Conservation (phyloP, 2,329 filamentous ascomycete species). For the Fonsecaea nubica region DNA sequence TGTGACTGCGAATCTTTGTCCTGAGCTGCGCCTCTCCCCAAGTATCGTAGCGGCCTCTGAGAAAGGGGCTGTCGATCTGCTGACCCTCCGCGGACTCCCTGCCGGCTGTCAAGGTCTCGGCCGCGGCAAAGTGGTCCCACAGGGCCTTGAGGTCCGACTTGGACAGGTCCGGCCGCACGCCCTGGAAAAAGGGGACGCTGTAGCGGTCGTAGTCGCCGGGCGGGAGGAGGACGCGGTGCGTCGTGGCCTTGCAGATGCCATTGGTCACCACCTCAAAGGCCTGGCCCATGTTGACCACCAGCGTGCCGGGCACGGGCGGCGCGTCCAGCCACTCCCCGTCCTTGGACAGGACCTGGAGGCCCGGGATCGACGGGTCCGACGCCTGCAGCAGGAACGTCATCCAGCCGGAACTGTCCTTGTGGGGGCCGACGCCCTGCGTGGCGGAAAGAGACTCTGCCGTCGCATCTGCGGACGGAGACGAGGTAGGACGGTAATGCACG, state of each 20-base stretch:
- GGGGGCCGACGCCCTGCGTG: conserved; percentile 52
- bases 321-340: conserved; percentile 55
- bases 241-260: conserved; percentile 52
- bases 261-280: conserved; percentile 53
- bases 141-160: conserved; percentile 52
- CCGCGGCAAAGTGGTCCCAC: conserved; percentile 47
- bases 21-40: conserved; percentile 63
- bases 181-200: conserved; percentile 57
- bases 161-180: conserved; percentile 56
- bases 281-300: conserved; percentile 58
- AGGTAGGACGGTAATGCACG: conserved; percentile 36
- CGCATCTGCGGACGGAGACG: background rate
- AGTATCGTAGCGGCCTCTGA: conserved; percentile 59
- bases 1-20: conserved; percentile 62
- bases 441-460: conserved; percentile 55
- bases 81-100: conserved; percentile 48
- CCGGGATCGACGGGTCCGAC: conserved; percentile 56
- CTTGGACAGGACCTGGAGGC: conserved; percentile 56
- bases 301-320: conserved; percentile 50
- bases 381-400: conserved; percentile 70
- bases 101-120: conserved; percentile 10
- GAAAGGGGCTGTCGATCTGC: conserved; percentile 58
- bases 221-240: conserved; percentile 51
- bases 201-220: conserved; percentile 50
- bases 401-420: conserved; percentile 57